A percentile compares a stretch with the other conserved stretches of the same genome.
These are phyloP conservation scores for Paramecium biaurelia DNA, from an alignment of 73 alveolate species.

Conservation along the genomic window DNA sequence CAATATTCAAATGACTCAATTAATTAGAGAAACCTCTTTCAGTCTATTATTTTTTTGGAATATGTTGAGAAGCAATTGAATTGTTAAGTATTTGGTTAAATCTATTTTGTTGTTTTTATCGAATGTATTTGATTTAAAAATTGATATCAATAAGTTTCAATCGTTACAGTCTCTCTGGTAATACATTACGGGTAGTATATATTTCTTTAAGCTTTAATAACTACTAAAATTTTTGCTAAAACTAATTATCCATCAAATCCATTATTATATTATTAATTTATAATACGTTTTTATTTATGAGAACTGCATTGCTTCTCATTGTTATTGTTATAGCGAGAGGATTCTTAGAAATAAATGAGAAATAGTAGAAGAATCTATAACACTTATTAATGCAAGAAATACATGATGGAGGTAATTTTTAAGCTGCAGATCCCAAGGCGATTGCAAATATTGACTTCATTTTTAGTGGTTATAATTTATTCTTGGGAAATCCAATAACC, in stretches of 20 bases:
- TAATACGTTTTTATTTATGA: background rate
- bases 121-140: background rate
- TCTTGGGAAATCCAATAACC: background rate
- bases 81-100: background rate
- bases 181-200: background rate
- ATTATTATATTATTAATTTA: background rate
- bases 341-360: background rate
- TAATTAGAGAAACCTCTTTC: background rate
- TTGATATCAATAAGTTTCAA: background rate
- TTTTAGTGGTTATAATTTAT: constrained; percentile 36
- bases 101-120: background rate
- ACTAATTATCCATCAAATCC: background rate
- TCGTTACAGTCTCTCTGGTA: background rate
- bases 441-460: constrained; percentile 23
- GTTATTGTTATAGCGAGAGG: background rate
- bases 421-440: constrained; percentile 43
- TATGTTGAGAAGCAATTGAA: background rate
- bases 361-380: background rate
- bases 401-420: background rate
- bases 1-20: background rate
- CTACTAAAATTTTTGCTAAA: background rate
- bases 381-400: constrained; percentile 1
- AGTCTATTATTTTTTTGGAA: background rate
- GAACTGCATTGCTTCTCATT: background rate
- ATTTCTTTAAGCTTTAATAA: background rate